Evolutionary conservation across 768 basidiomycete genomes (phyloP).

Genomic region (Pleurotus djamor): DNA sequence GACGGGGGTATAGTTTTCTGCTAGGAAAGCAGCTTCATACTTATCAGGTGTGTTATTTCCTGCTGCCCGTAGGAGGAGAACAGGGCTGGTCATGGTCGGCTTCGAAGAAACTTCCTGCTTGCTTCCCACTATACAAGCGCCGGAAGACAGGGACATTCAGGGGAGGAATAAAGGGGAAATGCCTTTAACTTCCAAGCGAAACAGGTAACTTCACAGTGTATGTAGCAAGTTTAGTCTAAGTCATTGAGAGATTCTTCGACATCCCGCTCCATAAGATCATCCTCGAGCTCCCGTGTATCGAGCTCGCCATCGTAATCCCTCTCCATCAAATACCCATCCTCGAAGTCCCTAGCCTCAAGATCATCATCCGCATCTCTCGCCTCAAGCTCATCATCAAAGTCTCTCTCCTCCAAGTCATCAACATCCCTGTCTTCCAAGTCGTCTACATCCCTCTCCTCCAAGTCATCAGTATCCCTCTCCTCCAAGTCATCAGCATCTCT

Average conservation of each 20-base stretch:
- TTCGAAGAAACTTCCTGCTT: not conserved
- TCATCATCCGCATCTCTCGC: not conserved
- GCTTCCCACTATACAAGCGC: too few species aligned
- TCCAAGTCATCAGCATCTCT: not conserved
- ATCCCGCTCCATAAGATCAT: not conserved
- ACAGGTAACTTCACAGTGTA: too few species aligned
- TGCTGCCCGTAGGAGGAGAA: slow-evolving; percentile 44
- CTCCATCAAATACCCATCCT: not conserved
- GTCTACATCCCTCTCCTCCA: not conserved
- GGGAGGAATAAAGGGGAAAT: not conserved
- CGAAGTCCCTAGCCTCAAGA: not conserved
- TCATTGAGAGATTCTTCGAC: not conserved
- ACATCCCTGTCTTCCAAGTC: not conserved
- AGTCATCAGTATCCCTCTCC: not conserved
- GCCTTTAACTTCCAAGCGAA: not conserved
- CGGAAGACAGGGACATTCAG: too few species aligned
- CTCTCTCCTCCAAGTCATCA: not conserved
- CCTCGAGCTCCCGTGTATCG: not conserved
- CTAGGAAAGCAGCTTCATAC: slow-evolving; percentile 52
- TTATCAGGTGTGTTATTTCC: slow-evolving; percentile 43
- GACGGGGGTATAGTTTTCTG: slow-evolving; percentile 45
- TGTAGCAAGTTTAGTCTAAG: not conserved
- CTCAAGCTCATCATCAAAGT: not conserved
- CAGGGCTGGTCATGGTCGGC: slow-evolving; percentile 15
- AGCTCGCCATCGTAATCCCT: not conserved